Base-by-base conservation (phyloP, 106 monocot genomes). In the Dendrobium chrysotoxum region DNA sequence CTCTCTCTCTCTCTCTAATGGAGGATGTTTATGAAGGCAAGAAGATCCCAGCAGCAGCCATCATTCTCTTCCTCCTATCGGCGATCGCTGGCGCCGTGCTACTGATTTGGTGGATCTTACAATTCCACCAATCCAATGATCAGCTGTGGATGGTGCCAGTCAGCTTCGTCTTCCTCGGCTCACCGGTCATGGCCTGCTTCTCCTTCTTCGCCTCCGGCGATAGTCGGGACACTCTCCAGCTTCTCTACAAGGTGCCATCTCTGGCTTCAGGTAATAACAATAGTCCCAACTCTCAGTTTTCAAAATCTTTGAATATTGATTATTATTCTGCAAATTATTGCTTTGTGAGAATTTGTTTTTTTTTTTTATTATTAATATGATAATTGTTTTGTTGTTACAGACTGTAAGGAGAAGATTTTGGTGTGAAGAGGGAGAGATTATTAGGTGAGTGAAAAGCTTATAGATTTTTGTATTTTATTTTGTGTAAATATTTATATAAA, bases 81-180 rank as follows among this genome's bases (percentile, higher is more conserved):
- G 67, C 85, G 40, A 30, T 75, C 45, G 83, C 76, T 13, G 91
- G 91, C 0, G 88, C 76, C 5, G 77, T 61, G 17, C 53, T 91
- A 66, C 70, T 91, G 71, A 75, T 77, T 16, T 91, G 88, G 86
- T 91, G 91, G 91, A 77, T 75, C 2, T 0, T 88, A 7, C 45
- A 44, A 28, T 91, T 84, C 75, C 88, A 84, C 70, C 80, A 50
- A 5, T 64, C 81, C 77, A 82, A 86, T 58, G 55, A 86, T 44
- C 82, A 88, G 75, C 82, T 84, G 23, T 91, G 91, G 91, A 91
- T 91, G 91, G 88, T 84, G 40, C 88, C 91, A 18, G 84, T 86
- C 16, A 83, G 88, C 78, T 78, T 91, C 28, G 61, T 91, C 64
- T 13, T 91, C 7, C 25, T 85, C 47, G 78, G 84, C 28, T 88